phyloP scores from a whole-genome alignment of 164 flowering plant species.

The Magnolia changhungtana region DNA sequence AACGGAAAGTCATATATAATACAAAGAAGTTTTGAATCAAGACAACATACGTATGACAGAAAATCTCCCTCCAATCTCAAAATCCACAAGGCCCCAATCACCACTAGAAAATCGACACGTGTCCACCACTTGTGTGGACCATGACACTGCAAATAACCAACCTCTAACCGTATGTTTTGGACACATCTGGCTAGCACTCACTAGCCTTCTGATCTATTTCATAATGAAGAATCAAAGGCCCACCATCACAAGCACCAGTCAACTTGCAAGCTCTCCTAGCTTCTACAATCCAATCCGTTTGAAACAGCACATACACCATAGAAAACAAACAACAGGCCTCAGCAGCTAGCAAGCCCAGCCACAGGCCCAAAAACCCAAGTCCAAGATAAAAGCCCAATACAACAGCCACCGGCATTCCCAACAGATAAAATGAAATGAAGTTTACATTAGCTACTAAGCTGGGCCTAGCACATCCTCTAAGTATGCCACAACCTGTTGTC shows the following conservation, averaged over 20 bases:
- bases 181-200: background rate
- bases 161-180: background rate
- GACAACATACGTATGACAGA: background rate
- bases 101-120: background rate
- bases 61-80: background rate
- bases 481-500: slow-evolving; percentile 67
- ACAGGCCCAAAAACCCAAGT: slow-evolving; percentile 55
- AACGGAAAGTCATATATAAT: background rate
- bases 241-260: slow-evolving; percentile 20
- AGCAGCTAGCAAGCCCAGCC: slow-evolving; percentile 73
- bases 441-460: slow-evolving; percentile 63
- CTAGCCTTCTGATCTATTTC: background rate
- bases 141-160: too few species aligned
- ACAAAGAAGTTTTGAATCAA: background rate
- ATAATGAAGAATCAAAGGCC: background rate
- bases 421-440: slow-evolving; percentile 61
- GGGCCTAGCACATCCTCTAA: slow-evolving; percentile 75
- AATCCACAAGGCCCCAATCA: background rate
- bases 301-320: slow-evolving; percentile 46
- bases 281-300: slow-evolving; percentile 57
- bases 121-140: background rate
- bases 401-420: slow-evolving; percentile 78
- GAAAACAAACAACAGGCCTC: slow-evolving; percentile 50
- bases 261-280: slow-evolving; percentile 53
- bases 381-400: slow-evolving; percentile 41